These are phyloP conservation scores for Phytophthora ramorum DNA, from an alignment of 352 stramenopile species.

Conservation along the genomic window DNA sequence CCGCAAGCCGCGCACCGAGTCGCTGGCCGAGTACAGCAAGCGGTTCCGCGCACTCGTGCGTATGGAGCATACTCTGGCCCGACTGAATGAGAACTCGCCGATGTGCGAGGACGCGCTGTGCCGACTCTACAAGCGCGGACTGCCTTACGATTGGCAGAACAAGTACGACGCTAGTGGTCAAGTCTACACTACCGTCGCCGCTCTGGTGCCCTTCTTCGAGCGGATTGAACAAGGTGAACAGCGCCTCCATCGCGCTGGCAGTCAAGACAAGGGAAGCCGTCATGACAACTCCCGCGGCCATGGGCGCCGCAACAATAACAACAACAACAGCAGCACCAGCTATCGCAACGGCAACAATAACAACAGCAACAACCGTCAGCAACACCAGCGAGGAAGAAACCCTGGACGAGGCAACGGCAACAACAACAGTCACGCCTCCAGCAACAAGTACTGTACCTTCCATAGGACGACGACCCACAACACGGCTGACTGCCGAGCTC, in stretches of 20 bases:
- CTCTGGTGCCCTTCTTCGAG: constrained; percentile 11
- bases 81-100: neutral
- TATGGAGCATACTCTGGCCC: neutral
- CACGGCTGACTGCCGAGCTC: too few relatives aligned
- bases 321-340: too few relatives aligned
- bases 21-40: constrained; percentile 7
- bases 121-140: constrained; percentile 10
- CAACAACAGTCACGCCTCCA: too few relatives aligned
- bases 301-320: too few relatives aligned
- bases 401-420: too few relatives aligned
- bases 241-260: neutral
- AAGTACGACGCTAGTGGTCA: constrained; percentile 19
- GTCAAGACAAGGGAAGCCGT: too few relatives aligned
- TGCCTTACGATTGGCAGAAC: constrained; percentile 16
- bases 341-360: too few relatives aligned
- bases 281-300: too few relatives aligned
- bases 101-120: constrained; percentile 17
- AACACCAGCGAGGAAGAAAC: too few relatives aligned
- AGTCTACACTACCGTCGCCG: constrained; percentile 3
- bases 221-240: neutral
- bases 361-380: too few relatives aligned
- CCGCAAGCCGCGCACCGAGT: neutral
- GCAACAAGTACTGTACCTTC: too few relatives aligned
- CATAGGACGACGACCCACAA: too few relatives aligned
- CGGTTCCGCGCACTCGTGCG: constrained; percentile 9